These are phyloP conservation scores for Microcyclosporella mali DNA, from an alignment of 2,329 filamentous ascomycete species.

Conservation along the genomic window DNA sequence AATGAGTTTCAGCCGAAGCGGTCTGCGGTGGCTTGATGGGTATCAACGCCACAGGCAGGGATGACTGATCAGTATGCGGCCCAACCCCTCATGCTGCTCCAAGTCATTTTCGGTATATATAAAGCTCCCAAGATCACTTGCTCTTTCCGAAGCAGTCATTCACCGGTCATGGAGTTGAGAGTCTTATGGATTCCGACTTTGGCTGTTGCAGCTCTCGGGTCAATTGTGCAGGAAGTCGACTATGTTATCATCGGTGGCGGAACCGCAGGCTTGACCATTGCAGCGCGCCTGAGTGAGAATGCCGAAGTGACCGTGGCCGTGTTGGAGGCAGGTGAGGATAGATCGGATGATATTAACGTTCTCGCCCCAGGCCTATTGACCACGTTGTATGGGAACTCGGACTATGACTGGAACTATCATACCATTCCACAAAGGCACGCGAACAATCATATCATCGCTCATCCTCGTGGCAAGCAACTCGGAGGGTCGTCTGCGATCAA, in stretches of 20 bases:
- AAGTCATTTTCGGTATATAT: too few species aligned
- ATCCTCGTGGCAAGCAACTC: slow-evolving; percentile 30
- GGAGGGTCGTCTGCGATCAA: slow-evolving; percentile 37
- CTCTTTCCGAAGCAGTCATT: too few species aligned
- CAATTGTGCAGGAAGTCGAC: too few species aligned
- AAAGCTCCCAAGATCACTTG: too few species aligned
- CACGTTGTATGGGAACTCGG: slow-evolving; percentile 10
- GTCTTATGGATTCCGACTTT: too few species aligned
- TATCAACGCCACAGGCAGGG: too few species aligned
- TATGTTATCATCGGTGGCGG: slow-evolving; percentile 26
- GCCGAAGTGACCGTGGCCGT: slow-evolving; percentile 16
- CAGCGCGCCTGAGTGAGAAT: slow-evolving; percentile 16
- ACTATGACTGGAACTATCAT: slow-evolving; percentile 17
- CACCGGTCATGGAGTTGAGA: too few species aligned
- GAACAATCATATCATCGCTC: slow-evolving; percentile 8
- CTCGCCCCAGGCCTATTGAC: slow-evolving; percentile 18
- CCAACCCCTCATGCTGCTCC: too few species aligned
- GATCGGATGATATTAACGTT: slow-evolving; percentile 17
- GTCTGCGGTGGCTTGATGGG: too few species aligned
- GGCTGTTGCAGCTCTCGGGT: too few species aligned
- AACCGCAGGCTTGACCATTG: slow-evolving; percentile 24
- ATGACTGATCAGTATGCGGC: too few species aligned
- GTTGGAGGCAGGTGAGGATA: slow-evolving; percentile 23
- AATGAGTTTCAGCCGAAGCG: too few species aligned
- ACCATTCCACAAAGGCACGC: slow-evolving; percentile 10